Evolutionary conservation across 257 asterid genomes (phyloP).

Genomic region (Primulina tabacum): DNA sequence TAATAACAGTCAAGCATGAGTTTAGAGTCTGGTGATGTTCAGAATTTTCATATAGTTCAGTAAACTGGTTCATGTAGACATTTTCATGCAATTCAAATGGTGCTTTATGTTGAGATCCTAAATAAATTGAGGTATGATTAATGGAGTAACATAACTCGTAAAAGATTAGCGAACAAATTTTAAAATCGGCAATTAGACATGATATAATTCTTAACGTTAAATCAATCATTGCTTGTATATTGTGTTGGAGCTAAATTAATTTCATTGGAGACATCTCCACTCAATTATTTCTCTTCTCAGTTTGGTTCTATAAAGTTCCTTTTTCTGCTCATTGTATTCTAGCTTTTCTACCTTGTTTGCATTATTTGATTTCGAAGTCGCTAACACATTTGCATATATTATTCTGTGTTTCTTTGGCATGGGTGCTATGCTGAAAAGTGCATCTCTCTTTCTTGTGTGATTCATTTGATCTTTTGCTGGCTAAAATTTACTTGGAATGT

Average conservation of each 20-base stretch:
- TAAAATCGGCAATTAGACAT: constrained; percentile 6
- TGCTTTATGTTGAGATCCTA: not conserved
- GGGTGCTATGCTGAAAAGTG: constrained; percentile 10
- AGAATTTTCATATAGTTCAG: not conserved
- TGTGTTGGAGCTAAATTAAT: constrained; percentile 2
- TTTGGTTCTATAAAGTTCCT: constrained; percentile 11
- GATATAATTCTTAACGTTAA: constrained; percentile 7
- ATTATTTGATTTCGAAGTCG: constrained; percentile 2
- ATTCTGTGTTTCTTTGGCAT: constrained; percentile 10
- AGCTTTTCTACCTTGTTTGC: not conserved
- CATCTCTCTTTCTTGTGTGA: constrained; percentile 7
- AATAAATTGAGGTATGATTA: not conserved
- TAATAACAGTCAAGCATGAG: not conserved
- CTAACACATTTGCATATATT: not conserved
- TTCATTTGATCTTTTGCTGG: constrained; percentile 27
- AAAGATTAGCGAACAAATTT: not conserved
- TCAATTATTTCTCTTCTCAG: not conserved
- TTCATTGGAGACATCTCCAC: not conserved
- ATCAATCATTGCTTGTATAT: constrained; percentile 17
- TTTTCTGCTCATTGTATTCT: not conserved
- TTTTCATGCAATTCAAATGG: constrained; percentile 9
- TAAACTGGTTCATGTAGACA: not conserved
- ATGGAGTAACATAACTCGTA: not conserved
- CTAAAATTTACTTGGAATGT: constrained; percentile 51
- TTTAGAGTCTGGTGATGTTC: not conserved